phyloP scores from a whole-genome alignment of 495 filamentous ascomycete genomes.

The Hypoxylon trugodes region DNA sequence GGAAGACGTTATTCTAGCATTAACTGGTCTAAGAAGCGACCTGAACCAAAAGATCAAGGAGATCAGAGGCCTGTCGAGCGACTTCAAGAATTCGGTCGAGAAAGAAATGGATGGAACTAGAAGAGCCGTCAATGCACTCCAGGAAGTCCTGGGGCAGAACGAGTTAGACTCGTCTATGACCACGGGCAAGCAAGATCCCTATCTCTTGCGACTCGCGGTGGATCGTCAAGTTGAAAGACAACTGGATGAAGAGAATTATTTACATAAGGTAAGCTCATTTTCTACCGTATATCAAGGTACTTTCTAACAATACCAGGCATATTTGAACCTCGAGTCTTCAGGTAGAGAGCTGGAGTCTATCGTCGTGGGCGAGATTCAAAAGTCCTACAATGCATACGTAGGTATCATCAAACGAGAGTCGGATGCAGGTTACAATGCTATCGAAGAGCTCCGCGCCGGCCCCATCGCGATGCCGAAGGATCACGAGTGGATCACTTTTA shows the following conservation, averaged over 20 bases:
- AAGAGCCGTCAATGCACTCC: constrained; percentile 75
- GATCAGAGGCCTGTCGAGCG: constrained; percentile 88
- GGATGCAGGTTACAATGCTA: constrained; percentile 77
- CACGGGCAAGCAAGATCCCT: constrained; percentile 89
- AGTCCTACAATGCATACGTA: constrained; percentile 92
- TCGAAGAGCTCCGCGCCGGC: constrained; percentile 83
- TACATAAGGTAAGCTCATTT: constrained; percentile 76
- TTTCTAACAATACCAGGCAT: constrained; percentile 69
- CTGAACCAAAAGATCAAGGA: constrained; percentile 96
- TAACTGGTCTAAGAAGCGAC: constrained; percentile 86
- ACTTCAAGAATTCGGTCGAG: constrained; percentile 92
- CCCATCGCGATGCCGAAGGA: constrained; percentile 92
- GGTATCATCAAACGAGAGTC: constrained; percentile 89
- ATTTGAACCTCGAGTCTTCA: constrained; percentile 92
- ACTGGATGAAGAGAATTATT: constrained; percentile 95
- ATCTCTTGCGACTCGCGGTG: constrained; percentile 81
- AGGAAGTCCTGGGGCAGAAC: constrained; percentile 78
- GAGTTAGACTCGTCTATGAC: constrained; percentile 79
- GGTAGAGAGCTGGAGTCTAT: constrained; percentile 95
- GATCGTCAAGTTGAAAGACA: constrained; percentile 91
- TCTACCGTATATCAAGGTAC: not conserved
- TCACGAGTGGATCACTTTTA: constrained; percentile 86
- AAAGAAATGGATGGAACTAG: constrained; percentile 78
- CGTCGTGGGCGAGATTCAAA: constrained; percentile 95
- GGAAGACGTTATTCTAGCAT: constrained; percentile 84